Evolutionary conservation across 352 stramenopile species (phyloP).

Genomic region (Globisporangium okanoganense): DNA sequence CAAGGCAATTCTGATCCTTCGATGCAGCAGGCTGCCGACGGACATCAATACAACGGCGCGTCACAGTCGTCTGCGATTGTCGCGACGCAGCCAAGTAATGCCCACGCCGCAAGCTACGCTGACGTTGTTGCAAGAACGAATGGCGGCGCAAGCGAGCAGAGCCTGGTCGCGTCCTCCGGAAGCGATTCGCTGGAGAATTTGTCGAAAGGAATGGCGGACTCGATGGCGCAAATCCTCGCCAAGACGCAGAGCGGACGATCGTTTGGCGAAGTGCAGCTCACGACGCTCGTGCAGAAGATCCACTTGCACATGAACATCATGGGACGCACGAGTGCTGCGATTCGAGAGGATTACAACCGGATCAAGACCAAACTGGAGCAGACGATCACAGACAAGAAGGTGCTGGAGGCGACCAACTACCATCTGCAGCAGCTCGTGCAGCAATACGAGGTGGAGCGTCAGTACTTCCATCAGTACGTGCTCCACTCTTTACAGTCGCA

Average conservation of each 20-base stretch:
- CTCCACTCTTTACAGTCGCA: slow-evolving; percentile 23
- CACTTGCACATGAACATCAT: slow-evolving; percentile 41
- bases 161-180: slow-evolving; percentile 8
- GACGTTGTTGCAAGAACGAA: slow-evolving; percentile 19
- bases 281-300: slow-evolving; percentile 34
- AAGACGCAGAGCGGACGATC: slow-evolving; percentile 24
- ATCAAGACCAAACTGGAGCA: slow-evolving; percentile 30
- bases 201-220: slow-evolving; percentile 30
- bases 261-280: slow-evolving; percentile 33
- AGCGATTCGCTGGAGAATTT: slow-evolving; percentile 26
- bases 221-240: slow-evolving; percentile 34
- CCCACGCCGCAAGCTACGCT: slow-evolving; percentile 18
- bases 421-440: slow-evolving; percentile 23
- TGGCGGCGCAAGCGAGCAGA: slow-evolving; percentile 9
- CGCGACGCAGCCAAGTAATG: slow-evolving; percentile 8
- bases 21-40: slow-evolving; percentile 13
- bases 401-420: slow-evolving; percentile 26
- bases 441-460: slow-evolving; percentile 30
- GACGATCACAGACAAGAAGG: slow-evolving; percentile 31
- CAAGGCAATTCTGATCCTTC: slow-evolving; percentile 6
- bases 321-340: slow-evolving; percentile 29
- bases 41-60: slow-evolving; percentile 10
- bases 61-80: slow-evolving; percentile 12
- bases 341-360: slow-evolving; percentile 33
- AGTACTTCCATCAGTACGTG: slow-evolving; percentile 33